These are phyloP conservation scores for Volvariella volvacea DNA, from an alignment of 1,284 basidiomycete genomes.

Conservation along the genomic window DNA sequence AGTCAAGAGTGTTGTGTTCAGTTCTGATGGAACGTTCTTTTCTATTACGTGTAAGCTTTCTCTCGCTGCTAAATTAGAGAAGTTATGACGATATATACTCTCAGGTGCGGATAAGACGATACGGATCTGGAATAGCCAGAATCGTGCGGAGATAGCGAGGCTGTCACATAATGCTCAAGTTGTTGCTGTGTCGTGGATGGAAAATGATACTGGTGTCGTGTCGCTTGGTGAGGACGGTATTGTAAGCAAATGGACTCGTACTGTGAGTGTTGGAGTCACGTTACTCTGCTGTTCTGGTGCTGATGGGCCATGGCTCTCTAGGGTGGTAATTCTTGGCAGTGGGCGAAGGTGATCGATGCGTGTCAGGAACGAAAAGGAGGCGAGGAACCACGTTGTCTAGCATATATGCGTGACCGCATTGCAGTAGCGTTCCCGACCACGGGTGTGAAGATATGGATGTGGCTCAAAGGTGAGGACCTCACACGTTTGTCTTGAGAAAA, in stretches of 20 bases:
- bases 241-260: slow-evolving; percentile 50
- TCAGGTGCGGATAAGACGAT: slow-evolving; percentile 48
- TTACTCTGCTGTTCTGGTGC: slow-evolving; percentile 1
- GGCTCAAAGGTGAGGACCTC: slow-evolving; percentile 39
- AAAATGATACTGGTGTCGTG: slow-evolving; percentile 45
- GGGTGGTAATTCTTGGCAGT: slow-evolving; percentile 50
- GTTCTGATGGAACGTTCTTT: slow-evolving; percentile 39
- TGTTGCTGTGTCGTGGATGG: slow-evolving; percentile 48
- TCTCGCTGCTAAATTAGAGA: slow-evolving; percentile 4
- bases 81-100: not conserved
- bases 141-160: slow-evolving; percentile 35
- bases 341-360: slow-evolving; percentile 45
- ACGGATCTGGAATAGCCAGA: slow-evolving; percentile 45
- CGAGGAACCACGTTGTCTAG: slow-evolving; percentile 43
- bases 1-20: slow-evolving; percentile 37
- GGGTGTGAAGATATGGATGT: slow-evolving; percentile 62
- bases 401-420: slow-evolving; percentile 47
- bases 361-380: slow-evolving; percentile 26
- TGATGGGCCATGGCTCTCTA: slow-evolving; percentile 15
- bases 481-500: not conserved
- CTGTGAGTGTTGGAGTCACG: slow-evolving; percentile 28
- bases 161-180: slow-evolving; percentile 32
- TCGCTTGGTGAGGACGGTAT: slow-evolving; percentile 49
- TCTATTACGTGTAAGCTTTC: slow-evolving; percentile 40
- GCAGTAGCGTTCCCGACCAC: slow-evolving; percentile 51